Percentiles rank a stretch among this genome's conserved stretches.
Conservation (phyloP, 805 yeast genomes). For the Saturnispora hagleri region DNA sequence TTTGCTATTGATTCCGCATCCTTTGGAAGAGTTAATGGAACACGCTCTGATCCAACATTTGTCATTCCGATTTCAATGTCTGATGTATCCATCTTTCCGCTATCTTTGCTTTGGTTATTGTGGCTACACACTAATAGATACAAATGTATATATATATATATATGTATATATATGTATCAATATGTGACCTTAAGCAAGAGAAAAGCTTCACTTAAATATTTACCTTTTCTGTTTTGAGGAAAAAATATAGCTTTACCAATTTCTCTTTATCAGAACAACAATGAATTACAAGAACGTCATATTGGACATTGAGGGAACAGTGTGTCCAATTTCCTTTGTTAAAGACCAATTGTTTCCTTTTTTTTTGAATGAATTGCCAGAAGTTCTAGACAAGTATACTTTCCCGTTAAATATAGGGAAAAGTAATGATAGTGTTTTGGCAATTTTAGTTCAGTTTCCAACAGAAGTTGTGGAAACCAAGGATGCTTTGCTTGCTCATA, state of each 20-base stretch:
- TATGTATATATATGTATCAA: background rate
- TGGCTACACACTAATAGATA: background rate
- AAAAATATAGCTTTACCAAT: background rate
- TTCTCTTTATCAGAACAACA: background rate
- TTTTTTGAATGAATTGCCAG: conserved; percentile 46
- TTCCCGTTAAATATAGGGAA: conserved; percentile 26
- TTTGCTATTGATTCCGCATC: background rate
- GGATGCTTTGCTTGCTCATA: conserved; percentile 35
- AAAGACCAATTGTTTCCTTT: conserved; percentile 71
- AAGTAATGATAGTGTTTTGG: conserved; percentile 21
- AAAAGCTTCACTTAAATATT: background rate
- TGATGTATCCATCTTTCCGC: background rate
- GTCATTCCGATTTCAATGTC: background rate
- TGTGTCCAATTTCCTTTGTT: conserved; percentile 86
- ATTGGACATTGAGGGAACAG: conserved; percentile 86
- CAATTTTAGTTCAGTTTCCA: conserved; percentile 40
- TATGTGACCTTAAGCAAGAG: background rate
- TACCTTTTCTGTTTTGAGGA: background rate
- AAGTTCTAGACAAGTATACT: conserved; percentile 23
- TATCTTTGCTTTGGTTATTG: background rate
- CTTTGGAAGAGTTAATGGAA: background rate
- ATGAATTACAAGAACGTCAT: conserved; percentile 27
- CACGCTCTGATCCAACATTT: background rate
- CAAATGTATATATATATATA: background rate
- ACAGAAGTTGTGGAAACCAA: conserved; percentile 20